phyloP scores from a whole-genome alignment of 164 flowering plant genomes.

The Akebia trifoliata region DNA sequence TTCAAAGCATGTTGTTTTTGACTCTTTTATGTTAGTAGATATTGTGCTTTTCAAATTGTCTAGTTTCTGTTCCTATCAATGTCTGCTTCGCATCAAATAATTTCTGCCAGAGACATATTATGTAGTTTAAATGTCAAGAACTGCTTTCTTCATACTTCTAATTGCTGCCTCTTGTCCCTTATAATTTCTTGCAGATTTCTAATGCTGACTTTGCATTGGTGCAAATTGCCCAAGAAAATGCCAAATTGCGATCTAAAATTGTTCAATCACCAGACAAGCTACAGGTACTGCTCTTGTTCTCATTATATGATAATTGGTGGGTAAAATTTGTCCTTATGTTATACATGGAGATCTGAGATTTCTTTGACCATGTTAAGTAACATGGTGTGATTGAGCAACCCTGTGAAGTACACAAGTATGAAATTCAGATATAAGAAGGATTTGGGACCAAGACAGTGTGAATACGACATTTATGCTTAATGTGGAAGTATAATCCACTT shows the following conservation, averaged over 20 bases:
- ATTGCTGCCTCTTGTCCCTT: background rate
- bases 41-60: no score
- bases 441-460: no score
- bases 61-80: no score
- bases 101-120: no score
- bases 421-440: no score
- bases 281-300: conserved; percentile 42
- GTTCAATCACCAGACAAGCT: conserved; percentile 94
- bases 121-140: background rate
- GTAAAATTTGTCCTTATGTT: background rate
- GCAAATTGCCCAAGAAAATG: conserved; percentile 81
- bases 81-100: no score
- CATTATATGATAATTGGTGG: background rate
- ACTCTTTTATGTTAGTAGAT: background rate
- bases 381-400: no score
- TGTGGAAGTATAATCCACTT: no score
- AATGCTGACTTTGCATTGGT: conserved; percentile 65
- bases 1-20: background rate
- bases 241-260: conserved; percentile 65
- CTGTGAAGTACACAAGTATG: no score
- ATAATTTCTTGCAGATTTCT: conserved; percentile 51
- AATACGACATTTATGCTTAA: no score
- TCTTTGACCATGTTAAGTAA: background rate
- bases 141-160: background rate
- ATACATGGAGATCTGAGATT: background rate